Conservation (phyloP, 805 yeast genomes). For the Teunomyces lycoperdinae region DNA sequence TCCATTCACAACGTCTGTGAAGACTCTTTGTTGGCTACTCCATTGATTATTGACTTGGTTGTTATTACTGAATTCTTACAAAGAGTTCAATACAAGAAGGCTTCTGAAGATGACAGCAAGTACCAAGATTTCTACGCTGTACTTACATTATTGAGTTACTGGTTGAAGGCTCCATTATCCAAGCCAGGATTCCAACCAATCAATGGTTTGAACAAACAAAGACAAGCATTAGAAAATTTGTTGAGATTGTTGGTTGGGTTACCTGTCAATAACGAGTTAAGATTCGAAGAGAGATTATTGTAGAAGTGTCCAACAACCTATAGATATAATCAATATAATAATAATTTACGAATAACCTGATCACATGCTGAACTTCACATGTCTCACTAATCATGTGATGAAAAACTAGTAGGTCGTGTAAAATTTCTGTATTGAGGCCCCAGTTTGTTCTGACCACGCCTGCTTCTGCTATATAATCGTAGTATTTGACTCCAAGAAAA, state of each 20-base stretch:
- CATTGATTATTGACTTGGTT: conserved; percentile 86
- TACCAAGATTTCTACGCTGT: conserved; percentile 78
- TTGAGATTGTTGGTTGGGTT: conserved; percentile 86
- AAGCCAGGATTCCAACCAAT: conserved; percentile 88
- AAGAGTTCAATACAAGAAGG: conserved; percentile 75
- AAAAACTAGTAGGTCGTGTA: not conserved
- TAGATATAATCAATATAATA: not conserved
- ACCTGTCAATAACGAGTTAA: conserved; percentile 85
- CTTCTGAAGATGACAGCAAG: conserved; percentile 36
- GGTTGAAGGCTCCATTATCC: conserved; percentile 96
- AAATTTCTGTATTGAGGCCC: not conserved
- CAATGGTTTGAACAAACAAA: conserved; percentile 93
- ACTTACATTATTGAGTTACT: conserved; percentile 81
- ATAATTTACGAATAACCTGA: not conserved
- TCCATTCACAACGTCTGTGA: conserved; percentile 95
- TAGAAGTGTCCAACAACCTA: conserved; percentile 7
- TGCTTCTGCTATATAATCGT: not conserved
- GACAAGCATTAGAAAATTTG: conserved; percentile 87
- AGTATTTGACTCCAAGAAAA: not conserved
- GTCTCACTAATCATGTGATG: not conserved
- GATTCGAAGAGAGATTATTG: conserved; percentile 85
- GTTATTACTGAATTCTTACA: conserved; percentile 88
- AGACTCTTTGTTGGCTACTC: conserved; percentile 92
- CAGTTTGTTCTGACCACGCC: not conserved
- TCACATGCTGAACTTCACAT: not conserved